Evolutionary conservation across 2,329 filamentous ascomycete genomes (phyloP).

Genomic region (Coleophoma eucalyptorum): DNA sequence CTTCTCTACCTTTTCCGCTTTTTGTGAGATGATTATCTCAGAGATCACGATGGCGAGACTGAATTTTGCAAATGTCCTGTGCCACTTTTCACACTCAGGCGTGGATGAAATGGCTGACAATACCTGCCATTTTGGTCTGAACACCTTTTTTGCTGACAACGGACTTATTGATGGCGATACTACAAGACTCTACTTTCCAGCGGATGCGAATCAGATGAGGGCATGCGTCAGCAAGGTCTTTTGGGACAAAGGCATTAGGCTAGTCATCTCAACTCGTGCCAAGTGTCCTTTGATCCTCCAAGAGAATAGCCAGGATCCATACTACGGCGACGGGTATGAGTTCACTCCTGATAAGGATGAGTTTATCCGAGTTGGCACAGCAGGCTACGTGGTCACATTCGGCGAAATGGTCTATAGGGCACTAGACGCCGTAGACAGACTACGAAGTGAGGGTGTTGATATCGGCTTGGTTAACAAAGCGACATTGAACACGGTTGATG

Average conservation of each 20-base stretch:
- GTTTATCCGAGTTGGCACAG: conserved; percentile 30
- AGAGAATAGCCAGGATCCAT: conserved; percentile 29
- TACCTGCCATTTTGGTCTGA: conserved; percentile 36
- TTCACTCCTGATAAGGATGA: conserved; percentile 34
- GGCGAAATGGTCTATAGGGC: conserved; percentile 37
- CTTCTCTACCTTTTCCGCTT: conserved; percentile 36
- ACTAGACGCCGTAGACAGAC: conserved; percentile 32
- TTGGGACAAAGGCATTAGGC: conserved; percentile 31
- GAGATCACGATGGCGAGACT: conserved; percentile 36
- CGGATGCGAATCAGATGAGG: conserved; percentile 36
- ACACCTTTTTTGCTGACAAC: conserved; percentile 36
- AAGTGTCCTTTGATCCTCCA: conserved; percentile 34
- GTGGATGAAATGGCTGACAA: conserved; percentile 37
- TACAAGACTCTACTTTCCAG: conserved; percentile 33
- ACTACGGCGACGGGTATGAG: conserved; percentile 31
- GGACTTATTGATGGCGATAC: conserved; percentile 31
- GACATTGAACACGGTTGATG: conserved; percentile 33
- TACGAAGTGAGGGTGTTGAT: conserved; percentile 30
- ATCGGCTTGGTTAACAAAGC: conserved; percentile 35
- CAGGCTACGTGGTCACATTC: conserved; percentile 33
- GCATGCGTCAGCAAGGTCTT: conserved; percentile 32
- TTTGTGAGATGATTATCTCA: conserved; percentile 35
- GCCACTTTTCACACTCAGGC: conserved; percentile 34
- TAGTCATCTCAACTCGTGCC: conserved; percentile 34
- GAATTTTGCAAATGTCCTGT: conserved; percentile 32